A percentile compares a stretch with the other conserved stretches of the same genome.
Conservation (phyloP, 208 protist genomes). For the Vickermania ingenoplastis region DNA sequence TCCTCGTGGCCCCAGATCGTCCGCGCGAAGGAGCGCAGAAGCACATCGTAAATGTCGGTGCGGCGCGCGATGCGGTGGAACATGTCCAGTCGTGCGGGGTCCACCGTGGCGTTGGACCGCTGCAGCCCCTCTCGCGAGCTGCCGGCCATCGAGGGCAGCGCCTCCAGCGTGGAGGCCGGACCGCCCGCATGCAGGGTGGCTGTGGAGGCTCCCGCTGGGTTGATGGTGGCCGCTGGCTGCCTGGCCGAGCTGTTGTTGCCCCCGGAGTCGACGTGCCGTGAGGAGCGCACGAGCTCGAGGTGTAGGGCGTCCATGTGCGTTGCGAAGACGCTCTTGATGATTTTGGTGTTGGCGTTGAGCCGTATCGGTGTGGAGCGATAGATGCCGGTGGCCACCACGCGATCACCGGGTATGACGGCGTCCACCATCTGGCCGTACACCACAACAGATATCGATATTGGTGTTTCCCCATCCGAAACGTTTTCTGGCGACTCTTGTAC, state of each 20-base stretch:
- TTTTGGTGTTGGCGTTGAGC: conserved; percentile 90
- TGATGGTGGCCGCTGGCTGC: background rate
- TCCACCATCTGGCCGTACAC: conserved; percentile 96
- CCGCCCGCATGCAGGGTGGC: background rate
- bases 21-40: conserved; percentile 93
- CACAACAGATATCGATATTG: conserved; percentile 94
- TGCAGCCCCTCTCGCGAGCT: background rate
- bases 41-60: conserved; percentile 93
- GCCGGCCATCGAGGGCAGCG: conserved; percentile 7
- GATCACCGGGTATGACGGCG: conserved; percentile 93
- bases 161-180: background rate
- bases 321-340: conserved; percentile 92
- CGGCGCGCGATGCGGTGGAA: conserved; percentile 70
- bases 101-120: conserved; percentile 15
- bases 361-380: conserved; percentile 92
- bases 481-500: conserved; percentile 97
- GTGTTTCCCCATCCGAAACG: conserved; percentile 99
- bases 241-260: background rate
- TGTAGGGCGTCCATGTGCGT: conserved; percentile 97
- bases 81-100: conserved; percentile 53
- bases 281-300: conserved; percentile 83
- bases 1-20: conserved; percentile 98
- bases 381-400: conserved; percentile 97
- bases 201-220: background rate
- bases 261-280: conserved; percentile 13